phyloP scores from a whole-genome alignment of 2,329 filamentous ascomycete genomes.

The Neofusicoccum cordaticola region DNA sequence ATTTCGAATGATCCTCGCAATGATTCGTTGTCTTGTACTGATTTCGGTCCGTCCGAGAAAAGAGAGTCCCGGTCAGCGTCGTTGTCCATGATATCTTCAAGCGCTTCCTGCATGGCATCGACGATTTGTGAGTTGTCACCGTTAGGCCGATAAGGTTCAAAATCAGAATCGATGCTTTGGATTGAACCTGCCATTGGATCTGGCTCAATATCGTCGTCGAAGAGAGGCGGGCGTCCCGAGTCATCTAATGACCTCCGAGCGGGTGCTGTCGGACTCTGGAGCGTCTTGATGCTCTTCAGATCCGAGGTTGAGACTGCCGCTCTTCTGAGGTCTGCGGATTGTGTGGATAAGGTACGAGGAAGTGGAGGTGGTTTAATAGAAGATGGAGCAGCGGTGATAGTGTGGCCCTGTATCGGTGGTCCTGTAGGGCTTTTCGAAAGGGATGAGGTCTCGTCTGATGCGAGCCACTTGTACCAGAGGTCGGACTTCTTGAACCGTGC shows the following conservation, averaged over 20 bases:
- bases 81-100: constrained; percentile 89
- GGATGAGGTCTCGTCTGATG: constrained; percentile 68
- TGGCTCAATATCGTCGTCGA: constrained; percentile 76
- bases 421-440: constrained; percentile 26
- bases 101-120: constrained; percentile 85
- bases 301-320: constrained; percentile 62
- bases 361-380: constrained; percentile 36
- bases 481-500: constrained; percentile 88
- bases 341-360: constrained; percentile 48
- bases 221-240: constrained; percentile 57
- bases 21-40: constrained; percentile 60
- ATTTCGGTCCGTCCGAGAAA: constrained; percentile 56
- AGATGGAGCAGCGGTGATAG: constrained; percentile 19
- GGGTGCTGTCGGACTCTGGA: constrained; percentile 45
- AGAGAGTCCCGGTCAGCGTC: constrained; percentile 64
- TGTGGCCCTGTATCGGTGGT: not conserved
- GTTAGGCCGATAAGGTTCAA: constrained; percentile 44
- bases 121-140: constrained; percentile 76
- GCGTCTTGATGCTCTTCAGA: constrained; percentile 48
- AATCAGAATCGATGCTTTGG: constrained; percentile 74
- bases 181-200: constrained; percentile 75
- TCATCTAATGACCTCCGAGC: constrained; percentile 71
- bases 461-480: constrained; percentile 92
- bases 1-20: constrained; percentile 62
- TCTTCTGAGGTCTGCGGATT: constrained; percentile 53